A percentile compares a stretch with the other conserved stretches of the same genome.
Evolutionary conservation across 495 filamentous ascomycete genomes (phyloP).

Genomic region (Ramalina intermedia): DNA sequence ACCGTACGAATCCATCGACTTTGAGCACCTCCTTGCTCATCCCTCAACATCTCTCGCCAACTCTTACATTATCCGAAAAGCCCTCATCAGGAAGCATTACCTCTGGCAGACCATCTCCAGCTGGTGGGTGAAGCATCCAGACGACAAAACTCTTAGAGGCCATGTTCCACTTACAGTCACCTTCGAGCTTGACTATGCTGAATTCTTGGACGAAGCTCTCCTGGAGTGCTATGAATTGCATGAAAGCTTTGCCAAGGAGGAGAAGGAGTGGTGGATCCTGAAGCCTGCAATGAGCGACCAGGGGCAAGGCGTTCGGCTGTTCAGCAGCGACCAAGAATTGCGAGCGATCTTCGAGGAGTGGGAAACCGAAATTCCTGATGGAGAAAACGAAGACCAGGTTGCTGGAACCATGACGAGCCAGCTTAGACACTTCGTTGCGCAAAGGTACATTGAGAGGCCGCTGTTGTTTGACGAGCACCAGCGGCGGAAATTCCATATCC

Average conservation of each 20-base stretch:
- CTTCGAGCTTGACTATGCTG: conserved; percentile 91
- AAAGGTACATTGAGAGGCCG: conserved; percentile 88
- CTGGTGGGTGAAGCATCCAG: conserved; percentile 71
- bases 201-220: conserved; percentile 89
- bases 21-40: conserved; percentile 51
- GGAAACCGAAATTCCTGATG: conserved; percentile 40
- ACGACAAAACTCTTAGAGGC: conserved; percentile 40
- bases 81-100: conserved; percentile 93
- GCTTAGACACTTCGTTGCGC: conserved; percentile 86
- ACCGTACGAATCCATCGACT: conserved; percentile 76
- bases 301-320: conserved; percentile 82
- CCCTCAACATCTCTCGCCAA: conserved; percentile 50
- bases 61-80: conserved; percentile 89
- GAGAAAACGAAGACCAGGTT: conserved; percentile 44
- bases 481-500: conserved; percentile 85
- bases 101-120: conserved; percentile 62
- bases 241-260: conserved; percentile 48
- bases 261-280: conserved; percentile 90
- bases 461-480: conserved; percentile 49
- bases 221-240: conserved; percentile 76
- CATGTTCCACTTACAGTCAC: conserved; percentile 62
- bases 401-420: conserved; percentile 69
- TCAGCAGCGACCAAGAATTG: conserved; percentile 67
- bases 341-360: conserved; percentile 77
- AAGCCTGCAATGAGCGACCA: conserved; percentile 96